Conservation (phyloP, 345 rosid genomes). For the Gossypium herbaceum region DNA sequence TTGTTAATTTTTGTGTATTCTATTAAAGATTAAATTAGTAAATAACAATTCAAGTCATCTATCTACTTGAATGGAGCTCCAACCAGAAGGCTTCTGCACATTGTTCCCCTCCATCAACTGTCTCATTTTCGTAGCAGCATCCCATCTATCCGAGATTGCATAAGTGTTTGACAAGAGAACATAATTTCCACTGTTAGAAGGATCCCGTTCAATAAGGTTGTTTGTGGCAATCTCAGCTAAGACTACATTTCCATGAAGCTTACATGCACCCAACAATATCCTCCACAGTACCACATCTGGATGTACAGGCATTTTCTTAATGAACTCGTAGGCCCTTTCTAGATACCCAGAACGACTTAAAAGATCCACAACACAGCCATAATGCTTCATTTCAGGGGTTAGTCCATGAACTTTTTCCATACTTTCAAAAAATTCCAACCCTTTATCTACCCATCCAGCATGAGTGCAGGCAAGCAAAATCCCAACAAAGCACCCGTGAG, state of each 20-base stretch:
- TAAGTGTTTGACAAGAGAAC: conserved; percentile 56
- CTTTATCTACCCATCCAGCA: conserved; percentile 12
- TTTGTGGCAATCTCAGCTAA: conserved; percentile 47
- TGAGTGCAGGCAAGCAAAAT: conserved; percentile 28
- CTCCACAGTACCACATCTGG: conserved; percentile 62
- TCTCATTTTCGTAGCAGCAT: conserved; percentile 43
- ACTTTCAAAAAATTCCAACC: conserved; percentile 17
- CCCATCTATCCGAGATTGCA: conserved; percentile 57
- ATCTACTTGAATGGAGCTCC: conserved; percentile 3
- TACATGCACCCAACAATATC: conserved; percentile 56
- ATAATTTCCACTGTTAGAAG: conserved; percentile 57
- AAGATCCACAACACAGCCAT: conserved; percentile 66
- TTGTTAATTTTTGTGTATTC: no score
- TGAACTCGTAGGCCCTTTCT: conserved; percentile 49
- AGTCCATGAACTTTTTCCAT: conserved; percentile 48
- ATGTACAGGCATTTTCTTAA: conserved; percentile 38
- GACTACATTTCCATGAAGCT: conserved; percentile 48
- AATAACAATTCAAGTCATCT: background rate
- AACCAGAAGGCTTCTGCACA: conserved; percentile 31
- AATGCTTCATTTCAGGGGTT: conserved; percentile 60
- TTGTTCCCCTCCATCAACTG: conserved; percentile 40
- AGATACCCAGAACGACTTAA: conserved; percentile 59
- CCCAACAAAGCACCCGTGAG: conserved; percentile 48
- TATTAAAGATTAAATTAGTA: no score
- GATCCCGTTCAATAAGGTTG: conserved; percentile 49